These are phyloP conservation scores for Phyllosticta citrichinensis DNA, from an alignment of 2,329 filamentous ascomycete genomes.

Conservation along the genomic window DNA sequence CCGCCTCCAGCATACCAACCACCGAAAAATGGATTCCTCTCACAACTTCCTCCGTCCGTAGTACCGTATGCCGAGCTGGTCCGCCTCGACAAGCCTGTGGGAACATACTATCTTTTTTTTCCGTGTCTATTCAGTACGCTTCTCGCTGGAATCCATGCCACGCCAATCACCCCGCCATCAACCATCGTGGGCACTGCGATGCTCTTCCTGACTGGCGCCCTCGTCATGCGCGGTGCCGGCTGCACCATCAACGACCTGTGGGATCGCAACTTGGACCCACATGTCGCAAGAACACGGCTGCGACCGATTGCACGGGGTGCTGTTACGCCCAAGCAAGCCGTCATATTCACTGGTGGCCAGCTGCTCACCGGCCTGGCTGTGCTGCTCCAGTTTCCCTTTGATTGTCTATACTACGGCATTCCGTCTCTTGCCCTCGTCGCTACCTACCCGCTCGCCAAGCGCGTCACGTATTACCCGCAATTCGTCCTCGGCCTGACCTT, in stretches of 20 bases:
- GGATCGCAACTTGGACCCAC: constrained; percentile 77
- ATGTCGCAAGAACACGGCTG: constrained; percentile 64
- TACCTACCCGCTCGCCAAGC: constrained; percentile 72
- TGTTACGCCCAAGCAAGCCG: constrained; percentile 58
- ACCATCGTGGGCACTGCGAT: constrained; percentile 53
- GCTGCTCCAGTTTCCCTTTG: constrained; percentile 62
- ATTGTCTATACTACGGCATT: constrained; percentile 67
- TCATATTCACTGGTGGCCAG: constrained; percentile 66
- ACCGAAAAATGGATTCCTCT: constrained; percentile 62
- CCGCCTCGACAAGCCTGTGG: constrained; percentile 70
- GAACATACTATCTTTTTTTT: constrained; percentile 77
- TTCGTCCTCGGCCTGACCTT: constrained; percentile 75
- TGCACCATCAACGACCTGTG: constrained; percentile 87
- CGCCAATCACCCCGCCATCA: constrained; percentile 49
- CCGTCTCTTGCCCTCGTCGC: constrained; percentile 66
- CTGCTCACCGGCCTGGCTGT: constrained; percentile 63
- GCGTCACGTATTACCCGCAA: constrained; percentile 81
- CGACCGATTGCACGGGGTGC: constrained; percentile 75
- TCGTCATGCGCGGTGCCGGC: constrained; percentile 80
- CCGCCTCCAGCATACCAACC: constrained; percentile 43
- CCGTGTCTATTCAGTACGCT: constrained; percentile 79
- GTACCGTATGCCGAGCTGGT: constrained; percentile 75
- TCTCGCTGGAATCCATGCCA: constrained; percentile 61
- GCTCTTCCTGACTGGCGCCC: constrained; percentile 65
- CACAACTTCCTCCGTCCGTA: constrained; percentile 56